Evolutionary conservation across 2,329 filamentous ascomycete species (phyloP).

Genomic region (Boeremia lycopersici): DNA sequence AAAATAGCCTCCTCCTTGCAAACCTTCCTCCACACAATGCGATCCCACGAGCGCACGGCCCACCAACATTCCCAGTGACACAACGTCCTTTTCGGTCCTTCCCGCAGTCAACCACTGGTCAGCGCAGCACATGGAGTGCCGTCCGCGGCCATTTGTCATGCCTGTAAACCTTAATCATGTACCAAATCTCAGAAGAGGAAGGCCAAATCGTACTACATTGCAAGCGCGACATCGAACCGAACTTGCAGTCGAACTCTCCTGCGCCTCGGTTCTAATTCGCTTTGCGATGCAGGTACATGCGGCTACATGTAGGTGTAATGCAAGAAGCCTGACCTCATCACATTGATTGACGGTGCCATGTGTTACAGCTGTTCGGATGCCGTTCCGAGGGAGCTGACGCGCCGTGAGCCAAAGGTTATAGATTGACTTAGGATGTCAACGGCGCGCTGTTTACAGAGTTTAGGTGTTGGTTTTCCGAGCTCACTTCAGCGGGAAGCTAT

Average conservation of each 20-base stretch:
- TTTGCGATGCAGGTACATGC: background rate
- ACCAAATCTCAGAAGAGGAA: conserved; percentile 7
- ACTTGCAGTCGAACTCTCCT: conserved; percentile 6
- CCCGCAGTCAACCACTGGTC: conserved; percentile 1
- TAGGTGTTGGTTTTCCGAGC: background rate
- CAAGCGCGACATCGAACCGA: conserved; percentile 14
- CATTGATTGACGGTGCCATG: conserved; percentile 1
- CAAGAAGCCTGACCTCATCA: conserved; percentile 9
- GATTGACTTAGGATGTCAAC: background rate
- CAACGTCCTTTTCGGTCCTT: conserved; percentile 14
- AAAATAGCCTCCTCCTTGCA: background rate
- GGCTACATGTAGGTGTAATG: background rate
- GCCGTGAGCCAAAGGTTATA: conserved; percentile 3
- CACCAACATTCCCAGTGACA: conserved; percentile 7
- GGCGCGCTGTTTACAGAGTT: background rate
- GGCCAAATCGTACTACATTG: conserved; percentile 8
- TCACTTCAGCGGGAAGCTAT: background rate
- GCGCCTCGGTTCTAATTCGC: conserved; percentile 1
- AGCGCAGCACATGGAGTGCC: background rate
- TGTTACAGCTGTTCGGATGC: background rate
- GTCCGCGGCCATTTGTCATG: conserved; percentile 12
- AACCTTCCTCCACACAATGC: background rate
- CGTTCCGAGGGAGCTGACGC: background rate
- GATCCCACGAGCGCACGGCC: conserved; percentile 1
- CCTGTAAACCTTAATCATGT: conserved; percentile 8